phyloP scores from a whole-genome alignment of 352 stramenopile species.

The Phytopythium litorale region DNA sequence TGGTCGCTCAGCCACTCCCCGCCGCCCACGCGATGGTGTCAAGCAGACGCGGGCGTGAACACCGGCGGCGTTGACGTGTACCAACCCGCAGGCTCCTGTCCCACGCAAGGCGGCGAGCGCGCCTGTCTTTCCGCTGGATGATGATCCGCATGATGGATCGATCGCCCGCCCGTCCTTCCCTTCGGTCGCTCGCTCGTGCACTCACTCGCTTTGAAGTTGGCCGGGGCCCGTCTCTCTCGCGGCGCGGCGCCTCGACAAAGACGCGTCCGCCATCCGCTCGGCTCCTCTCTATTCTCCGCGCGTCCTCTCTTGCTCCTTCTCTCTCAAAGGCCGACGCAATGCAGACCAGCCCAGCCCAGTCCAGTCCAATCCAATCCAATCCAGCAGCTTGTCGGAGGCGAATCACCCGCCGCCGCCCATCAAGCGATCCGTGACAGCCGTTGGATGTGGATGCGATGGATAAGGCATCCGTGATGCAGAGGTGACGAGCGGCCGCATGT shows the following conservation, averaged over 20 bases:
- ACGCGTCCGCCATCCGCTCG: not conserved
- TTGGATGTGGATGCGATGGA: not conserved
- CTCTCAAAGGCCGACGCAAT: not conserved
- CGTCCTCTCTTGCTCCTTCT: not conserved
- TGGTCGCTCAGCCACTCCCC: not conserved
- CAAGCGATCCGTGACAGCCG: not conserved
- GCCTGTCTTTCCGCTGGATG: slow-evolving; percentile 3
- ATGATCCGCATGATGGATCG: not conserved
- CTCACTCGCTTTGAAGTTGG: slow-evolving; percentile 1
- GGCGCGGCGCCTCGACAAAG: slow-evolving; percentile 2
- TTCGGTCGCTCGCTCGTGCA: no score
- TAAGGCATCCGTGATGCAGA: not conserved
- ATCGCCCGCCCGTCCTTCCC: not conserved
- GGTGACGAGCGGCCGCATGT: not conserved
- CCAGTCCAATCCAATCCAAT: no score
- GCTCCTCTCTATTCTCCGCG: not conserved
- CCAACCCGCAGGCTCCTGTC: not conserved
- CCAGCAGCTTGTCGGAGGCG: no score
- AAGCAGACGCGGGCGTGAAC: slow-evolving; percentile 2
- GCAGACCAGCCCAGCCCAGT: no score
- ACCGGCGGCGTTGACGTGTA: slow-evolving; percentile 3
- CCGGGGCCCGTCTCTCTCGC: slow-evolving; percentile 6
- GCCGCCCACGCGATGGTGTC: not conserved
- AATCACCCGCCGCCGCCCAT: no score
- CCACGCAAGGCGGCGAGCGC: not conserved